Base-by-base conservation (phyloP, 768 basidiomycete genomes). In the Tylopilus balloui region DNA sequence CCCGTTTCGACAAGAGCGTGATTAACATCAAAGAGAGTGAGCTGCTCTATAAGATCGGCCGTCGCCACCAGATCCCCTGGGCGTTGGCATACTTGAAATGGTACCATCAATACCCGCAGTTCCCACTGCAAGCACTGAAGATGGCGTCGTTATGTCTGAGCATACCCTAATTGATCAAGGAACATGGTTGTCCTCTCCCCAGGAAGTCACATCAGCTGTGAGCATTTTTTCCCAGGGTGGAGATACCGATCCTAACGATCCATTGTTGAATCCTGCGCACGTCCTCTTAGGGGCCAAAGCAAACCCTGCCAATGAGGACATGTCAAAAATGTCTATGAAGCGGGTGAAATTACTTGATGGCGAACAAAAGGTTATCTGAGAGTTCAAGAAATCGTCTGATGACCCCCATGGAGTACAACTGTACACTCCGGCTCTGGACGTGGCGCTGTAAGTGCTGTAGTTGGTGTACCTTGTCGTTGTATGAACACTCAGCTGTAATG, bases 21-120 rank as follows among this genome's bases (percentile, higher is more conserved):
- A 80, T 78, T 0, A 79, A 81, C 56, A 78, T 81, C 61, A 81
- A 78, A 50, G 78, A 80, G 51, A 77, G 73, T 23, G 59, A 67
- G 41, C 50, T 80, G 11, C 80, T 79, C 48, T 67, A 71, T 32
- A 65, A 59, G 10, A 78, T 80, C 21, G 78, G 78, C 8, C 78
- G 35, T 38, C 10, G n/a, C 1, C 1, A 8, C 13, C 10, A 80
- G 77, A 71, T 80, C 6, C 80, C 80, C 3, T 81, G 79, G 80
- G 78, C 71, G 6, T 63, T 68, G 34, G 59, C 69, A 10, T 77
- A 78, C 53, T 78, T 78, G 4, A 74, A 69, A 21, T 82, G 79
- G 79, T 82, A 81, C 55, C 79, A 81, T 56, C 75, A 80, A 56
- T 80, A 79, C 59, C 71, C 77, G 2, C 70, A 68, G 0, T 81